Conservation (phyloP, 441 rosid species). For the Erodium moschatum region DNA sequence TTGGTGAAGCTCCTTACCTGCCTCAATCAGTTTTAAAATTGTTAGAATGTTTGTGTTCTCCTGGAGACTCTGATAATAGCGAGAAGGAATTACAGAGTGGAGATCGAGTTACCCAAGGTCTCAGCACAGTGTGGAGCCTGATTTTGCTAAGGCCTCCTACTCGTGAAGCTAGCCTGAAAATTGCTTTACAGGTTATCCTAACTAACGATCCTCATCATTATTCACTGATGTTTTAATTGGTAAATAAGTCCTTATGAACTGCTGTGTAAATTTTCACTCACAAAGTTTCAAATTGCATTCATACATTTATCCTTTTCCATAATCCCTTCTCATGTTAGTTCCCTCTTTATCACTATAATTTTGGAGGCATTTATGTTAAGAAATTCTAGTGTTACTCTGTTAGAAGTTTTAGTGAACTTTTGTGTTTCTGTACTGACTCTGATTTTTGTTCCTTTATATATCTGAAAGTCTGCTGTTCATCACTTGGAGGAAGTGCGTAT, state of each 20-base stretch:
- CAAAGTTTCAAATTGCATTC: neutral
- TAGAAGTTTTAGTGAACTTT: slow-evolving; percentile 4
- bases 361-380: slow-evolving; percentile 1
- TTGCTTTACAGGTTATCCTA: slow-evolving; percentile 76
- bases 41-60: slow-evolving; percentile 74
- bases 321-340: neutral
- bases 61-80: slow-evolving; percentile 46
- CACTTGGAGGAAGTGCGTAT: slow-evolving; percentile 89
- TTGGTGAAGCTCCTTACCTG: slow-evolving; percentile 85
- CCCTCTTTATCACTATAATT: neutral
- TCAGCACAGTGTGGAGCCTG: slow-evolving; percentile 86
- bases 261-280: neutral
- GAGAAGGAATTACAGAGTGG: slow-evolving; percentile 63
- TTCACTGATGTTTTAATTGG: slow-evolving; percentile 3
- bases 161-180: slow-evolving; percentile 75
- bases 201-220: slow-evolving; percentile 1
- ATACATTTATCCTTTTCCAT: neutral
- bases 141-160: slow-evolving; percentile 79
- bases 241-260: neutral
- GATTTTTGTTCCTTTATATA: slow-evolving; percentile 14
- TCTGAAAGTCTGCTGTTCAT: slow-evolving; percentile 84
- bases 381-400: neutral
- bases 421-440: slow-evolving; percentile 20
- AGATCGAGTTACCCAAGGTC: slow-evolving; percentile 98
- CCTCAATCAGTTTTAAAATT: slow-evolving; percentile 78